Conservation (phyloP, 208 protist species). For the Lotmaria passim region DNA sequence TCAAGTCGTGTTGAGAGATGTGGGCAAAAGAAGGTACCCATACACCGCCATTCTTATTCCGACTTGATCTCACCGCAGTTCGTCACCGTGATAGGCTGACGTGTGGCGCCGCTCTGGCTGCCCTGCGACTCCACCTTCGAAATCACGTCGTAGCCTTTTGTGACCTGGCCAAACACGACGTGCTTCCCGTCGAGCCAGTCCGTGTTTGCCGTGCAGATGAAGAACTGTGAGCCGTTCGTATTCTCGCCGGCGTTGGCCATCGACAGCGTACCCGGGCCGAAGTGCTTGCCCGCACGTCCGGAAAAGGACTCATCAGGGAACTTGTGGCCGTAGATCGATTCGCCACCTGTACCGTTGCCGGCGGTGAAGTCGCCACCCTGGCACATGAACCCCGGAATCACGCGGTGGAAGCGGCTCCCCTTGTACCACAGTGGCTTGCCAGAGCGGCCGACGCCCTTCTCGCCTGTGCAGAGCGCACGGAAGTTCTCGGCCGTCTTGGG, state of each 20-base stretch:
- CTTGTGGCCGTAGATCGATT: conserved; percentile 93
- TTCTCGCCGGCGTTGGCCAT: conserved; percentile 95
- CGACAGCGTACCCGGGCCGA: conserved; percentile 78
- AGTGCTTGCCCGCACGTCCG: conserved; percentile 74
- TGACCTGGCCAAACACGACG: conserved; percentile 95
- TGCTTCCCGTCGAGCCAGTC: conserved; percentile 94
- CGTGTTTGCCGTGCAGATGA: conserved; percentile 86
- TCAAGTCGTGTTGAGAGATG: not conserved
- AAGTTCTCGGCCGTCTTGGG: conserved; percentile 97
- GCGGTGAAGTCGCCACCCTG: conserved; percentile 97
- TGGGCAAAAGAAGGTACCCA: not conserved
- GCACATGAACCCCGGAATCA: conserved; percentile 94
- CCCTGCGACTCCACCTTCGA: conserved; percentile 75
- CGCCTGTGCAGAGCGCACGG: conserved; percentile 91
- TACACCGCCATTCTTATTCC: conserved; percentile 19
- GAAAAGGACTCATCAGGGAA: conserved; percentile 95
- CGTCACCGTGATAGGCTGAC: conserved; percentile 69
- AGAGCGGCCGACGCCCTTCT: conserved; percentile 82
- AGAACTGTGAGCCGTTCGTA: conserved; percentile 94
- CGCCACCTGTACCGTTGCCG: conserved; percentile 92
- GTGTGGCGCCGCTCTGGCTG: conserved; percentile 72
- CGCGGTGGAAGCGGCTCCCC: conserved; percentile 95
- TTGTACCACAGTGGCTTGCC: conserved; percentile 96
- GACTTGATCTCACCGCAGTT: conserved; percentile 80
- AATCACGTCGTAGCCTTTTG: conserved; percentile 88